Percentiles rank a stretch among this genome's conserved stretches.
phyloP scores from a whole-genome alignment of 2,329 filamentous ascomycete species.

The Lecanicillium sp. region DNA sequence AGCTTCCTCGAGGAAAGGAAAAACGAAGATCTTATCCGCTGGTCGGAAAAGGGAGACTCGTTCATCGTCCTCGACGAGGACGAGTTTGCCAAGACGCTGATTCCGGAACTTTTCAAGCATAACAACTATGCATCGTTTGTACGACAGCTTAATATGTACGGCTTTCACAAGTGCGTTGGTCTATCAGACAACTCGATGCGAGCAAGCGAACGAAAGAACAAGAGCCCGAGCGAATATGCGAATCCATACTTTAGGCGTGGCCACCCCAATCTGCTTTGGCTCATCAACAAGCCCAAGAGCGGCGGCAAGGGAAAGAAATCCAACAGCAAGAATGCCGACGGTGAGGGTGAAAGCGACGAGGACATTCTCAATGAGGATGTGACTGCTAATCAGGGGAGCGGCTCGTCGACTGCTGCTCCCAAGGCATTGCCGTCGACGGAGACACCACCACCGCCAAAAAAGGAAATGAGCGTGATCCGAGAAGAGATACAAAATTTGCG shows the following conservation, averaged over 20 bases:
- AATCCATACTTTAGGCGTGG: slow-evolving; percentile 94
- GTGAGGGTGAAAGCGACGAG: slow-evolving; percentile 62
- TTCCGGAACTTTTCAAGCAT: slow-evolving; percentile 98
- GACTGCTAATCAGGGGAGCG: slow-evolving; percentile 13
- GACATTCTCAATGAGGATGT: slow-evolving; percentile 36
- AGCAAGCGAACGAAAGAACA: slow-evolving; percentile 92
- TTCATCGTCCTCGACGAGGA: slow-evolving; percentile 97
- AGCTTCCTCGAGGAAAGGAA: slow-evolving; percentile 92
- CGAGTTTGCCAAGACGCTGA: slow-evolving; percentile 93
- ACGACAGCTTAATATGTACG: slow-evolving; percentile 92
- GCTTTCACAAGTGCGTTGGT: slow-evolving; percentile 92
- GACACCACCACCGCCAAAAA: slow-evolving; percentile 47
- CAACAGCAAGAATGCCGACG: slow-evolving; percentile 51
- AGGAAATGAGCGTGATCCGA: slow-evolving; percentile 70
- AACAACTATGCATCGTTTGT: slow-evolving; percentile 98
- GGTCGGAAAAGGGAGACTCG: slow-evolving; percentile 93
- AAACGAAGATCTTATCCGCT: slow-evolving; percentile 90
- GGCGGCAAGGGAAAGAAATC: slow-evolving; percentile 51
- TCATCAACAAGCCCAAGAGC: slow-evolving; percentile 92
- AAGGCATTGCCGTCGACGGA: slow-evolving; percentile 34
- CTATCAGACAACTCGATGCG: slow-evolving; percentile 97
- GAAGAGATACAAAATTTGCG: slow-evolving; percentile 76
- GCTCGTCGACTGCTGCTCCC: slow-evolving; percentile 9
- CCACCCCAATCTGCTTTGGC: slow-evolving; percentile 85
- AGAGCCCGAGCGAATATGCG: slow-evolving; percentile 96